phyloP scores from a whole-genome alignment of 1,284 basidiomycete genomes.

The Naganishia sp. region DNA sequence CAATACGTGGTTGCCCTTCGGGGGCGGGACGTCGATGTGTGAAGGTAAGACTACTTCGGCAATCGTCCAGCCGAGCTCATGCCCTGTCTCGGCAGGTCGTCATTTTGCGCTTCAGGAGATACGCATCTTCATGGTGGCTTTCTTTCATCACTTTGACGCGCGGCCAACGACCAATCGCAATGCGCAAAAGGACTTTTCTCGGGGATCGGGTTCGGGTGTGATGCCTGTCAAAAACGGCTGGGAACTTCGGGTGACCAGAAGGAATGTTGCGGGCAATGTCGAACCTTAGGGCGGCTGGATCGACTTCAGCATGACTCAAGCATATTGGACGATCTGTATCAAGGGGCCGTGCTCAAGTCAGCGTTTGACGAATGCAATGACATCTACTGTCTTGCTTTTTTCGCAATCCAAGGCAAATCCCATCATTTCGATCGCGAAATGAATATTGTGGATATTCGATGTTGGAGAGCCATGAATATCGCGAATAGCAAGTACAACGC shows the following conservation, averaged over 20 bases:
- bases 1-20: conserved; percentile 24
- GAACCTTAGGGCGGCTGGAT: too few species aligned
- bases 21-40: conserved; percentile 28
- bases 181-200: conserved; percentile 11
- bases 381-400: too few species aligned
- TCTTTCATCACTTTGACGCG: conserved; percentile 26
- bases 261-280: background rate
- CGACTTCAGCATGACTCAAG: too few species aligned
- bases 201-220: conserved; percentile 12
- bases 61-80: background rate
- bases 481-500: background rate
- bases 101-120: conserved; percentile 25
- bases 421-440: too few species aligned
- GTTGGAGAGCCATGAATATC: too few species aligned
- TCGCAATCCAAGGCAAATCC: too few species aligned
- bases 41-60: conserved; percentile 12
- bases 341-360: too few species aligned
- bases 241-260: conserved; percentile 1
- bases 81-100: conserved; percentile 4
- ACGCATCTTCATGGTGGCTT: conserved; percentile 13
- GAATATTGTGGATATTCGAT: too few species aligned
- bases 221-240: conserved; percentile 12
- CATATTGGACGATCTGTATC: too few species aligned
- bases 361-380: too few species aligned
- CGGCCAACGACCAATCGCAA: background rate